Percentiles rank a stretch among this genome's conserved stretches.
These are phyloP conservation scores for Catharanthus roseus DNA, from an alignment of 257 asterid species.

Conservation along the genomic window DNA sequence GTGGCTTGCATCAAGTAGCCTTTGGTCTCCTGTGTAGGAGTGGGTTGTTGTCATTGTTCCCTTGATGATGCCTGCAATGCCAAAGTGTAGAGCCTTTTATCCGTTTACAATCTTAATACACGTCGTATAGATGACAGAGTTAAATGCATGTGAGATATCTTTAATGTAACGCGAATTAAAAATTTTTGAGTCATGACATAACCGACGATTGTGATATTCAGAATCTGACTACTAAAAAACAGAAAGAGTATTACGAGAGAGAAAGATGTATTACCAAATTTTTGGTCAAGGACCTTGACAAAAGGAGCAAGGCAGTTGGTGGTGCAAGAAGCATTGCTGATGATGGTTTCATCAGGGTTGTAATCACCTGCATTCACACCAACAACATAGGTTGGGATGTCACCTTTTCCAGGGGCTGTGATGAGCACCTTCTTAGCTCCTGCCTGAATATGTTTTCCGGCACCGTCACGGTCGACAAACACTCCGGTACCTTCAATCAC, in stretches of 20 bases:
- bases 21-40: conserved; percentile 98
- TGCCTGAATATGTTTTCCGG: conserved; percentile 84
- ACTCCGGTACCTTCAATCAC: conserved; percentile 98
- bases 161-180: neutral
- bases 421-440: conserved; percentile 97
- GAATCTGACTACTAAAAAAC: no score
- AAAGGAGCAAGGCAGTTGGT: conserved; percentile 98
- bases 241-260: no score
- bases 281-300: conserved; percentile 89
- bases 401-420: conserved; percentile 97
- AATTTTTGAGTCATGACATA: no score
- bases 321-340: conserved; percentile 98
- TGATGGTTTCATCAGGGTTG: conserved; percentile 58
- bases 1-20: conserved; percentile 98
- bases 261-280: conserved; percentile 56
- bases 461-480: conserved; percentile 89
- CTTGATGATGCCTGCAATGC: conserved; percentile 65
- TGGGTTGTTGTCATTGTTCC: conserved; percentile 99
- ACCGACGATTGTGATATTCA: no score
- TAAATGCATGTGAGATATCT: no score
- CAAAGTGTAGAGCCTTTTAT: no score
- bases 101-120: neutral
- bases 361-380: conserved; percentile 87
- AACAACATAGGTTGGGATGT: conserved; percentile 87
- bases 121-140: no score